These are phyloP conservation scores for Aegilops sharonensis DNA, from an alignment of 176 grass and related monocot species.

Conservation along the genomic window DNA sequence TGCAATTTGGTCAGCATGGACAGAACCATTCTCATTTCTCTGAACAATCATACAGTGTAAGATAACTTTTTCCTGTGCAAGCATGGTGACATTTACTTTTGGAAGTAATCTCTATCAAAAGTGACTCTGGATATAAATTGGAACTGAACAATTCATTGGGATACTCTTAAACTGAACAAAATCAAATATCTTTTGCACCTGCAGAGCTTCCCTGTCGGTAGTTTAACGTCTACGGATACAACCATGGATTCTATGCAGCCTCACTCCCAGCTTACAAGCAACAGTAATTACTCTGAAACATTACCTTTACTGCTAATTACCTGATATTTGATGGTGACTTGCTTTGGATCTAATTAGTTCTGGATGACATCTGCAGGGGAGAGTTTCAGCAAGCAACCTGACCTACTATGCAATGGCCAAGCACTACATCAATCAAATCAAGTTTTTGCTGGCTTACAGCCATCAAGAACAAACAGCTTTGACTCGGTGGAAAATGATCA, in stretches of 20 bases:
- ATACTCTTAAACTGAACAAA: conserved; percentile 7
- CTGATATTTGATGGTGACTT: conserved; percentile 20
- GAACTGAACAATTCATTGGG: conserved; percentile 1
- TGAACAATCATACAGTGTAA: conserved; percentile 35
- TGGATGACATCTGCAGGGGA: conserved; percentile 27
- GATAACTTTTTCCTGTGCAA: not conserved
- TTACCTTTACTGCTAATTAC: conserved; percentile 3
- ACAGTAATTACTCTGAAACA: conserved; percentile 18
- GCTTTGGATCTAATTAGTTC: not conserved
- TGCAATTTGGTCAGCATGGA: conserved; percentile 2
- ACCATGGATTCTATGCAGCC: conserved; percentile 24
- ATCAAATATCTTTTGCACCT: conserved; percentile 14
- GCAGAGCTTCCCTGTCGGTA: conserved; percentile 4
- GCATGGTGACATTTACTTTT: not conserved
- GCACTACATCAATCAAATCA: not conserved
- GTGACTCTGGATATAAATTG: not conserved
- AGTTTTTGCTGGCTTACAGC: conserved; percentile 10
- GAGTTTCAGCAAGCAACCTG: conserved; percentile 21
- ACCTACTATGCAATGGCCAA: conserved; percentile 11
- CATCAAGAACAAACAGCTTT: conserved; percentile 53
- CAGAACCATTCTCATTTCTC: conserved; percentile 5
- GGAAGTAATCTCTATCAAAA: not conserved
- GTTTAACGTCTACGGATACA: not conserved
- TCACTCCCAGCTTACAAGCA: conserved; percentile 21
- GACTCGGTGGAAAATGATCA: conserved; percentile 34